Percentiles rank a stretch among this genome's conserved stretches.
Evolutionary conservation across 495 filamentous ascomycete species (phyloP).

Genomic region (Letharia columbiana): DNA sequence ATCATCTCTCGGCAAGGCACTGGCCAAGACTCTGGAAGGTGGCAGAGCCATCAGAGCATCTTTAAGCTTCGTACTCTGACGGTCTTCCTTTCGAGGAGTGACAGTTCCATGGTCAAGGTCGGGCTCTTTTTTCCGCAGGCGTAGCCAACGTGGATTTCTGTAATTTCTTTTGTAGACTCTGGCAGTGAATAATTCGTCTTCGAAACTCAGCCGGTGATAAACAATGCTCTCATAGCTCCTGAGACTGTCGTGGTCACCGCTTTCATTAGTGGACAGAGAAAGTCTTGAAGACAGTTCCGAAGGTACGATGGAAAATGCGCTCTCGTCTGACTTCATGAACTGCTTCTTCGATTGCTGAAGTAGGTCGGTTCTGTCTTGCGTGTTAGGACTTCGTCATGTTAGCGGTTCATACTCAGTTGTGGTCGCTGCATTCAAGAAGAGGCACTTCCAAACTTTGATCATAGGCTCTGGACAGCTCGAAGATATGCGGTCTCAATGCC

Average conservation of each 20-base stretch:
- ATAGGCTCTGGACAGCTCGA: too few relatives aligned
- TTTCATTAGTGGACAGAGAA: background rate
- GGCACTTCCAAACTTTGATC: too few relatives aligned
- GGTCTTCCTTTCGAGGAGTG: too few relatives aligned
- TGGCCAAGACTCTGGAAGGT: too few relatives aligned
- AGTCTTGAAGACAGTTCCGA: constrained; percentile 9
- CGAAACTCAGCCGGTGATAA: constrained; percentile 7
- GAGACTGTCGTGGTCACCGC: background rate
- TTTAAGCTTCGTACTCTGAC: too few relatives aligned
- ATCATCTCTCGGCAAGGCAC: too few relatives aligned
- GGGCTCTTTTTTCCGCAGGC: background rate
- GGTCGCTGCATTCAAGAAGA: too few relatives aligned
- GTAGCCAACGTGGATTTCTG: background rate
- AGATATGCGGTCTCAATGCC: too few relatives aligned
- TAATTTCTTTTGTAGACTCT: constrained; percentile 11
- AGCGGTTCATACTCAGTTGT: background rate
- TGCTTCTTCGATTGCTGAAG: background rate
- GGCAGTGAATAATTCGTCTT: constrained; percentile 12
- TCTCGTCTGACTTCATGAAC: constrained; percentile 12
- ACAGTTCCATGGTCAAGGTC: too few relatives aligned
- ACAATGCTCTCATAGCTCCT: background rate
- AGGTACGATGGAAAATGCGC: constrained; percentile 15
- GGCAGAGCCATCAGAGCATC: too few relatives aligned
- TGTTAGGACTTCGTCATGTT: background rate
- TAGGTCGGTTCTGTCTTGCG: background rate